Evolutionary conservation across 371 early-diverging fungal genomes (phyloP).

Genomic region (Fennellomyces sp.): DNA sequence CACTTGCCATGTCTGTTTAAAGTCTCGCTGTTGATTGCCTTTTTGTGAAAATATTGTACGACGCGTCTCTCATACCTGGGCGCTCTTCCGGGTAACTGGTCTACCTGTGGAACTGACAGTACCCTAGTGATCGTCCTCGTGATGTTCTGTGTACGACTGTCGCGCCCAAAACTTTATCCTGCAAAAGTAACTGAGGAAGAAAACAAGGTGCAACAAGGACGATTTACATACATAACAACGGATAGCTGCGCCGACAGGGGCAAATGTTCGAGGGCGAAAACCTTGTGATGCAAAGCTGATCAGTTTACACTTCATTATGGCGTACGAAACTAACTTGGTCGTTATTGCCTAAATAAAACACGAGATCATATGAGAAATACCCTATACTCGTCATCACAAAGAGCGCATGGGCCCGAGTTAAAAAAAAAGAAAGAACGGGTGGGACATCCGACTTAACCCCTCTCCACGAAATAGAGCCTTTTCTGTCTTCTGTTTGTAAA

Average conservation of each 20-base stretch:
- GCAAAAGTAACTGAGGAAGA: neutral
- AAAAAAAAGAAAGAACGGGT: neutral
- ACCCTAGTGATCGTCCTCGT: neutral
- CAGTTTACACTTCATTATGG: too few species aligned
- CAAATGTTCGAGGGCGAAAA: too few species aligned
- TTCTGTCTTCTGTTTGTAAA: neutral
- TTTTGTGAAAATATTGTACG: too few species aligned
- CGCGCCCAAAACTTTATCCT: conserved; percentile 2
- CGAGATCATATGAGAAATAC: neutral
- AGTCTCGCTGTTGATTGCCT: too few species aligned
- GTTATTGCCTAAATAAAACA: neutral
- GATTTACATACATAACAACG: neutral
- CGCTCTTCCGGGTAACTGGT: neutral
- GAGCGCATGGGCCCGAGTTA: neutral
- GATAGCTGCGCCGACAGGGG: neutral
- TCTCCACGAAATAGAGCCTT: neutral
- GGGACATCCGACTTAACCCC: neutral
- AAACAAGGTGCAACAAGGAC: neutral
- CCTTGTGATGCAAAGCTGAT: neutral
- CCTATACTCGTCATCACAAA: neutral
- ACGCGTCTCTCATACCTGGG: neutral
- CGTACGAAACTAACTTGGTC: too few species aligned
- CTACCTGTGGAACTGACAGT: neutral
- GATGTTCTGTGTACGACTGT: neutral
- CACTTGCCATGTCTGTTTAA: neutral